A percentile compares a stretch with the other conserved stretches of the same genome.
These are phyloP conservation scores for Sclerotinia trifoliorum DNA, from an alignment of 2,329 filamentous ascomycete genomes.

Conservation along the genomic window DNA sequence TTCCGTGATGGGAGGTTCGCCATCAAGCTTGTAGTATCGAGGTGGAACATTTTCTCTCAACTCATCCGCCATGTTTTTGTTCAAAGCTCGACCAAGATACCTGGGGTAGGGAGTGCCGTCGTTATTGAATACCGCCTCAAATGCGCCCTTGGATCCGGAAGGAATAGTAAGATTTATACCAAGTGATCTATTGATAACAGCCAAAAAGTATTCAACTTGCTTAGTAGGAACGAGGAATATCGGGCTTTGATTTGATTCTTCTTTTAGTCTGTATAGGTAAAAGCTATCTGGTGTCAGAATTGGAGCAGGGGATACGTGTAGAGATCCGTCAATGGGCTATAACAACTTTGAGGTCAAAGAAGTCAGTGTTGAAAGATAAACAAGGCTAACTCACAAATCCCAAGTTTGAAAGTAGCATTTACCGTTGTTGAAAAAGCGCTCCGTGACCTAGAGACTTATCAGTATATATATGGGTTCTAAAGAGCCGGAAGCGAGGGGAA, in stretches of 20 bases:
- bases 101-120: conserved; percentile 62
- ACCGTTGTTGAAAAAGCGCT: conserved; percentile 50
- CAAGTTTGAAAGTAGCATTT: conserved; percentile 62
- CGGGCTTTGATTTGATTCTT: conserved; percentile 49
- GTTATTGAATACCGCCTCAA: conserved; percentile 61
- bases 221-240: conserved; percentile 65
- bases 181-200: conserved; percentile 61
- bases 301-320: neutral
- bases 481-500: neutral
- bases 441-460: conserved; percentile 15
- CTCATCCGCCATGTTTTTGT: conserved; percentile 39
- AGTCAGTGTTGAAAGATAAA: conserved; percentile 1
- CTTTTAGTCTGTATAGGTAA: conserved; percentile 58
- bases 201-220: conserved; percentile 65
- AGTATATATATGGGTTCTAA: conserved; percentile 15
- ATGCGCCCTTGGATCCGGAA: conserved; percentile 49
- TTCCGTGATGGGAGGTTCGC: conserved; percentile 33
- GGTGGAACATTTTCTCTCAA: conserved; percentile 39
- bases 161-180: conserved; percentile 58
- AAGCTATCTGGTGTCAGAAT: conserved; percentile 49
- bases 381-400: conserved; percentile 64
- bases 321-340: neutral
- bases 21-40: conserved; percentile 32
- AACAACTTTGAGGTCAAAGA: neutral
- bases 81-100: conserved; percentile 60